phyloP scores from a whole-genome alignment of 2,329 filamentous ascomycete species.

The Trichoderma sp. region DNA sequence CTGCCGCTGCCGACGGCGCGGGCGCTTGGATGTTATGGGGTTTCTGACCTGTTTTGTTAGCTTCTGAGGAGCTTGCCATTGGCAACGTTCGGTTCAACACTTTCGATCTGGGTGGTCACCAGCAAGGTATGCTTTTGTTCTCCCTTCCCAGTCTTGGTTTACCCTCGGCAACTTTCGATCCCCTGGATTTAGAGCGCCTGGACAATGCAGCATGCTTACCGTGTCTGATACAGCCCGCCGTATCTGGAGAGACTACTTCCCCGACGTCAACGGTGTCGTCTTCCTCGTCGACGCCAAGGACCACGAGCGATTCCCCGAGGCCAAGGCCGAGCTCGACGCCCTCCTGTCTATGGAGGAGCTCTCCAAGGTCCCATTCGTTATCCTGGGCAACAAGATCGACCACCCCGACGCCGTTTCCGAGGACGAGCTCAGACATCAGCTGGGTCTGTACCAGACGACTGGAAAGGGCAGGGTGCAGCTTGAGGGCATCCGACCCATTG shows the following conservation, averaged over 20 bases:
- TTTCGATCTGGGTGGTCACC: conserved; percentile 90
- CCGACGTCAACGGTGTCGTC: conserved; percentile 93
- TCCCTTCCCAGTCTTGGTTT: neutral
- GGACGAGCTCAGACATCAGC: conserved; percentile 88
- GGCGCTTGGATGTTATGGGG: neutral
- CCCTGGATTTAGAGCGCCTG: neutral
- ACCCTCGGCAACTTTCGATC: conserved; percentile 7
- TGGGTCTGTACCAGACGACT: conserved; percentile 94
- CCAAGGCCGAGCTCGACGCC: conserved; percentile 95
- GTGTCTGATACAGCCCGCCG: conserved; percentile 67
- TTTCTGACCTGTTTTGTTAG: conserved; percentile 46
- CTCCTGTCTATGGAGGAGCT: conserved; percentile 97
- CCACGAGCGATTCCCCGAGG: conserved; percentile 88
- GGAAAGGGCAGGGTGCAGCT: conserved; percentile 93
- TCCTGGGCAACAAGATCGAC: conserved; percentile 99
- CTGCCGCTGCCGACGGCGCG: neutral
- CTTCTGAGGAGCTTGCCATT: conserved; percentile 89
- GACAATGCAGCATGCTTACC: neutral
- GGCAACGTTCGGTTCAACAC: conserved; percentile 94
- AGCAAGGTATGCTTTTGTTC: conserved; percentile 66
- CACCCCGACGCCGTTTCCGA: conserved; percentile 94
- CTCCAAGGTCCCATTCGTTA: conserved; percentile 89
- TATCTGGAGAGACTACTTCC: conserved; percentile 97
- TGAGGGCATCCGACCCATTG: conserved; percentile 90
- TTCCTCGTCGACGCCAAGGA: conserved; percentile 98